Base-by-base conservation (phyloP, 2,329 filamentous ascomycete species). In the Curvularia hawaiiensis region DNA sequence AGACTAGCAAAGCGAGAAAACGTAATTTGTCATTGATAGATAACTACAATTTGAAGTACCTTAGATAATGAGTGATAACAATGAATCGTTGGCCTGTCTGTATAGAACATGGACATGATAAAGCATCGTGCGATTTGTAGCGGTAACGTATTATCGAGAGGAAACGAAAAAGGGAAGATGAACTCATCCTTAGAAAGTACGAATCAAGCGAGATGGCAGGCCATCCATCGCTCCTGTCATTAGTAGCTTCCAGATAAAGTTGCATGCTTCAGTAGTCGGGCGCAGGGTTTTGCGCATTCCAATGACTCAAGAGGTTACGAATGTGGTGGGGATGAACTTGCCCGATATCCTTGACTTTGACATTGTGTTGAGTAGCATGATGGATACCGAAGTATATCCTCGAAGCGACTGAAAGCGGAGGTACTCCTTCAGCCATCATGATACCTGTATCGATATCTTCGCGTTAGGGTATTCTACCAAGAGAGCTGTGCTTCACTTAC, bases 331-430 rank as follows among this genome's bases (percentile, higher is more conserved):
- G 16, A 8, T 59, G 61, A 14, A 80, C 68, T 9, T 59, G 52
- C 0, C 79, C 79, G 5, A 80, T 61, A 0, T 77, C 68, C 20
- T 75, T 74, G 1, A 79, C 77, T 50, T 77, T 79, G 38, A 78
- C 65, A 51, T 80, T 79, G 52, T 79, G 74, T 52, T 81, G 75
- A 12, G 80, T 74, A 0, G 75, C 77, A 60, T 78, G 75, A 1
- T 76, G 60, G 14, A 79, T 79, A 4, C 69, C 75, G 24, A 58
- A 66, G 14, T 55, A 62, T 2, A 66, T 64, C 2, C 63, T 46
- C 11, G 61, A 79, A 48, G 74, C 71, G 0, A 1, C 12, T 14
- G 4, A 9, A 1, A 61, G 33, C 7, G 40, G 44, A 5, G 10
- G n/a, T 3, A 41, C 52, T 10, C 31, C 47, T 11, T 30, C 6